Percentiles rank a stretch among this genome's conserved stretches.
Conservation (phyloP, 2,329 filamentous ascomycete genomes). For the Hypoxylon sp. region DNA sequence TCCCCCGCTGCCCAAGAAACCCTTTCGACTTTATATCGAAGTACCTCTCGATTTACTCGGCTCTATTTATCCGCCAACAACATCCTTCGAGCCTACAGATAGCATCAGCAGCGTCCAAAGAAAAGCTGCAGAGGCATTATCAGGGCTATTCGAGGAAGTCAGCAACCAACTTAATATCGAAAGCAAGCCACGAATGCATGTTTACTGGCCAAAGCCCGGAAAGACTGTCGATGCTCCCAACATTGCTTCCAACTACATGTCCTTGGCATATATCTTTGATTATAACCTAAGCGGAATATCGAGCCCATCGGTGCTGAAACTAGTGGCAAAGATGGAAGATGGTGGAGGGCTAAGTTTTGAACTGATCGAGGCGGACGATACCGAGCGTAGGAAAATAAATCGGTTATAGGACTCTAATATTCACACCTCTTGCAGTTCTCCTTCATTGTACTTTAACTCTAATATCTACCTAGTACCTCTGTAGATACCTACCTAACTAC, state of each 20-base stretch:
- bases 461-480: too few relatives aligned
- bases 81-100: slow-evolving; percentile 1
- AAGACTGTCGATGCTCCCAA: background rate
- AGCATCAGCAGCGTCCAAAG: background rate
- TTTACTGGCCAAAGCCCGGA: slow-evolving; percentile 6
- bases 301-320: background rate
- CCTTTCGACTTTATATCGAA: background rate
- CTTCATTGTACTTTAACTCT: too few relatives aligned
- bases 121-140: background rate
- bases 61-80: background rate
- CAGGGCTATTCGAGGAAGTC: background rate
- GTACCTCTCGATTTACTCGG: background rate
- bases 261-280: slow-evolving; percentile 4
- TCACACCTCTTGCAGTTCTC: too few relatives aligned
- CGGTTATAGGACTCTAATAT: background rate
- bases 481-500: too few relatives aligned
- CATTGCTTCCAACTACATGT: background rate
- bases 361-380: slow-evolving; percentile 1
- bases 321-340: background rate
- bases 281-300: background rate
- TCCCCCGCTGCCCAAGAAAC: background rate
- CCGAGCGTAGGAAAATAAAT: background rate
- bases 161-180: background rate
- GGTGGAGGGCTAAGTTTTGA: background rate
- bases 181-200: background rate